These are phyloP conservation scores for Populus hybrid DNA, from an alignment of 441 rosid genomes.

Conservation along the genomic window DNA sequence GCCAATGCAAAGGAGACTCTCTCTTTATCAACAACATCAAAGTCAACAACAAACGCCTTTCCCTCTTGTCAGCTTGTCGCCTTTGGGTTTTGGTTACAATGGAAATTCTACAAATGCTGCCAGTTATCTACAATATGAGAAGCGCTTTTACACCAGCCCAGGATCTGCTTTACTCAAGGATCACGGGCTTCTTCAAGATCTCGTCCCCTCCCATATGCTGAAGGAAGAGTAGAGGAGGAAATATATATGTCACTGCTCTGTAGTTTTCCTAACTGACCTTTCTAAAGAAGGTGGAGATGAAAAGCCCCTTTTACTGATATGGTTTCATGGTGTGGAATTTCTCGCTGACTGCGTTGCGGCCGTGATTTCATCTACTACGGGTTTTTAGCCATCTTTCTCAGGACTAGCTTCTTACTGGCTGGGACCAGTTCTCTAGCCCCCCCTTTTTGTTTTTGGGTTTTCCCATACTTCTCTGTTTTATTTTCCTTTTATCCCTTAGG, in stretches of 20 bases:
- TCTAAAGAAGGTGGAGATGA: conserved; percentile 20
- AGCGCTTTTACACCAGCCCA: conserved; percentile 26
- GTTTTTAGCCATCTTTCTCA: neutral
- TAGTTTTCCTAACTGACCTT: conserved; percentile 20
- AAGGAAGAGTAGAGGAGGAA: conserved; percentile 34
- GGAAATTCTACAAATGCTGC: conserved; percentile 17
- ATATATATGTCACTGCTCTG: conserved; percentile 3
- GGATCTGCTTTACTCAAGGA: conserved; percentile 44
- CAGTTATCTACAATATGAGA: conserved; percentile 30
- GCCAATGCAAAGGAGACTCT: conserved; percentile 41
- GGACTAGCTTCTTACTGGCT: neutral
- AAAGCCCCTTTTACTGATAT: neutral
- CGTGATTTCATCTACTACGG: neutral
- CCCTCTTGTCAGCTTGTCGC: conserved; percentile 24
- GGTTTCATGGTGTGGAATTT: neutral
- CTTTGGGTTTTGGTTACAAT: conserved; percentile 32
- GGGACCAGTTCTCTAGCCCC: conserved; percentile 1
- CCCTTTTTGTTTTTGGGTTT: neutral
- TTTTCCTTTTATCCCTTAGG: neutral
- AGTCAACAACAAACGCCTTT: conserved; percentile 6
- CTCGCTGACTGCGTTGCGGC: neutral
- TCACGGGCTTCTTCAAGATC: conserved; percentile 85
- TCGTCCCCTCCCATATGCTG: conserved; percentile 65
- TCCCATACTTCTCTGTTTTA: neutral
- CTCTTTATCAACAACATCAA: conserved; percentile 37